These are phyloP conservation scores for Geotrichum carabidarum DNA, from an alignment of 1,139 yeast species.

Conservation along the genomic window DNA sequence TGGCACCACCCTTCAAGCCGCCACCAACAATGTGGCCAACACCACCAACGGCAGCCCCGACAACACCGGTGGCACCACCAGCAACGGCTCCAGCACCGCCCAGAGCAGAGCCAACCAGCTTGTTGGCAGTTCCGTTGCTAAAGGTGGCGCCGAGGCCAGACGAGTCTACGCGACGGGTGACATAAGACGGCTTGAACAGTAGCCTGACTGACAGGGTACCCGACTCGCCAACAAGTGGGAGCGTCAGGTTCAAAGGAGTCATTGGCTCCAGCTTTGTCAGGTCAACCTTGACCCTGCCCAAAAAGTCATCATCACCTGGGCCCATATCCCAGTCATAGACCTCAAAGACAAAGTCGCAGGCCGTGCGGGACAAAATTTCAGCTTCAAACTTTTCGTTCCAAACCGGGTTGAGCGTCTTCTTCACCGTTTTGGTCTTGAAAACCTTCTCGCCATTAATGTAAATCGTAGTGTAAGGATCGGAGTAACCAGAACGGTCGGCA, in stretches of 20 bases:
- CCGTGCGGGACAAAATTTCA: conserved; percentile 54
- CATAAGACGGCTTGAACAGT: conserved; percentile 65
- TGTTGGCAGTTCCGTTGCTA: conserved; percentile 26
- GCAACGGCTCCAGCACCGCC: conserved; percentile 41
- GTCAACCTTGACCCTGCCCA: conserved; percentile 63
- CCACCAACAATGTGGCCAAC: conserved; percentile 41
- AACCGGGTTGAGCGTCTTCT: conserved; percentile 80
- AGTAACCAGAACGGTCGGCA: conserved; percentile 84
- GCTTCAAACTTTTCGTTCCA: conserved; percentile 69
- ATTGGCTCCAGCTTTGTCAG: conserved; percentile 58
- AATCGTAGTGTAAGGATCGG: conserved; percentile 82
- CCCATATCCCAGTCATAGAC: conserved; percentile 93
- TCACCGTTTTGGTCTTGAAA: conserved; percentile 70
- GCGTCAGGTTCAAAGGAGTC: conserved; percentile 48
- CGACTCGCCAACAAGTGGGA: conserved; percentile 47
- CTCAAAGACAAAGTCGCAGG: conserved; percentile 53
- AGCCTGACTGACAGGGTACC: conserved; percentile 61
- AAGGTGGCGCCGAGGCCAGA: conserved; percentile 28
- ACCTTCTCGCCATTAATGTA: conserved; percentile 58
- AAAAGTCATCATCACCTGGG: conserved; percentile 70
- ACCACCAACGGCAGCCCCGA: conserved; percentile 42
- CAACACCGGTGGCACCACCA: conserved; percentile 38
- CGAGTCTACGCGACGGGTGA: conserved; percentile 42
- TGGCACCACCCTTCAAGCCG: conserved; percentile 23
- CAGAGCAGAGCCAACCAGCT: conserved; percentile 32